Conservation (phyloP, 352 stramenopile genomes). For the Phytophthora capsici region DNA sequence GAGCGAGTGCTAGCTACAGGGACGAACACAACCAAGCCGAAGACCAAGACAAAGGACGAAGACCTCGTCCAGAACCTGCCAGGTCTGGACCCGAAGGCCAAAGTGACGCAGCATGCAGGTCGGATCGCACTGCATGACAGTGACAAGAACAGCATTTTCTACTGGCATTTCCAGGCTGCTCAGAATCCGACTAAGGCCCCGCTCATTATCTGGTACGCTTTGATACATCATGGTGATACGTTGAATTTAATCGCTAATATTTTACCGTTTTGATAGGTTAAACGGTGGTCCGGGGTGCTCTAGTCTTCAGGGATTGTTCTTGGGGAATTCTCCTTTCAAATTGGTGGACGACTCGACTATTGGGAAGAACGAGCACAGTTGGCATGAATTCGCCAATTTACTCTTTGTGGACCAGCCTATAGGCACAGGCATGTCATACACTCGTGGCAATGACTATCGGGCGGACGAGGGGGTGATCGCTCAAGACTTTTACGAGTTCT, state of each 20-base stretch:
- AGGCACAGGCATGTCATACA: conserved; percentile 80
- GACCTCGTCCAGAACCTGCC: conserved; percentile 62
- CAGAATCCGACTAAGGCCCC: conserved; percentile 53
- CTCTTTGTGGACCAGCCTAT: conserved; percentile 89
- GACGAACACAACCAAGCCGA: conserved; percentile 14
- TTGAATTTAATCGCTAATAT: conserved; percentile 5
- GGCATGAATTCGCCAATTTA: conserved; percentile 76
- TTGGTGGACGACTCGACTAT: conserved; percentile 61
- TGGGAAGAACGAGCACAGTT: conserved; percentile 73
- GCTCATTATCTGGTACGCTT: conserved; percentile 72
- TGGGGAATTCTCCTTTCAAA: conserved; percentile 77
- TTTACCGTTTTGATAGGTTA: conserved; percentile 47
- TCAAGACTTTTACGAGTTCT: conserved; percentile 93
- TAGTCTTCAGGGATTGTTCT: conserved; percentile 81
- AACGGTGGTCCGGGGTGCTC: conserved; percentile 86
- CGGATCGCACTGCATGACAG: conserved; percentile 56
- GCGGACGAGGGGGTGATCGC: conserved; percentile 54
- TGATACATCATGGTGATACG: conserved; percentile 6
- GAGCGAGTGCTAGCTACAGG: conserved; percentile 8
- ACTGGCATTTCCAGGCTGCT: conserved; percentile 78
- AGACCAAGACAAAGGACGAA: conserved; percentile 19
- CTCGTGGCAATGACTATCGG: conserved; percentile 60
- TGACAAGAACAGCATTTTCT: conserved; percentile 74
- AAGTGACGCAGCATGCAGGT: conserved; percentile 75
- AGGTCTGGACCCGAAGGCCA: conserved; percentile 51